Evolutionary conservation across 306 rosid species (phyloP), one percentile per base, ranked within the genome.

Genomic region (Pyrus betulifolia): DNA sequence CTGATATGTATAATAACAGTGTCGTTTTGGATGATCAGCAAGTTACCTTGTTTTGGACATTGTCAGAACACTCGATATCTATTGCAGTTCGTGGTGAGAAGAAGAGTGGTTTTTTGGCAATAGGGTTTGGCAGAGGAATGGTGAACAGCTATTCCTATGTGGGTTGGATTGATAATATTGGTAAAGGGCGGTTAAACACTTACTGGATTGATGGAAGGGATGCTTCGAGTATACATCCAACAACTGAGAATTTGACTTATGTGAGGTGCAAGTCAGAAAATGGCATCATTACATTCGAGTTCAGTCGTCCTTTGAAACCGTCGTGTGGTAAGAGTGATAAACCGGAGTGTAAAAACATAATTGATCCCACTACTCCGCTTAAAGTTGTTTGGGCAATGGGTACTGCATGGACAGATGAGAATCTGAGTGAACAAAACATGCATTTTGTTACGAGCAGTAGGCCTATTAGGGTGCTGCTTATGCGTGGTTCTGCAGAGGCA

Each of bases 361-460:
- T 94, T 46, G 98, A 91, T 84, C 88, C 82, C 65, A 87, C 95
- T 44, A 85, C 96, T 68, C 96, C 97, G 31, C 93, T 94, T n/a
- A 92, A 90, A 77, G 86, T 91, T 82, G 81, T 91, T 60, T 94
- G 98, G 98, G 98, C 97, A 28, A 89, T 94, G 97, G 98, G 98
- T 84, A 76, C 96, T 81, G 82, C 66, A 71, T 94, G 98, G 98
- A 74, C 82, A 23, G 79, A 84, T 76, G 83, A 64, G 9, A 83
- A 77, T 84, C 84, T 92, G 31, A 88, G 84, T 44, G 89, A 86
- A 49, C 82, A 88, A 73, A 94, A 94, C 69, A 94, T 94, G 97
- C 98, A 94, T 88, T 87, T 93, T 71, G 66, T 75, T 22, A 92
- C 84, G 8, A 91, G 98, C 81, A 91, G 86, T 74, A 86, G 98